Conservation (phyloP, 1,284 basidiomycete genomes). For the Schizophyllum commune region DNA sequence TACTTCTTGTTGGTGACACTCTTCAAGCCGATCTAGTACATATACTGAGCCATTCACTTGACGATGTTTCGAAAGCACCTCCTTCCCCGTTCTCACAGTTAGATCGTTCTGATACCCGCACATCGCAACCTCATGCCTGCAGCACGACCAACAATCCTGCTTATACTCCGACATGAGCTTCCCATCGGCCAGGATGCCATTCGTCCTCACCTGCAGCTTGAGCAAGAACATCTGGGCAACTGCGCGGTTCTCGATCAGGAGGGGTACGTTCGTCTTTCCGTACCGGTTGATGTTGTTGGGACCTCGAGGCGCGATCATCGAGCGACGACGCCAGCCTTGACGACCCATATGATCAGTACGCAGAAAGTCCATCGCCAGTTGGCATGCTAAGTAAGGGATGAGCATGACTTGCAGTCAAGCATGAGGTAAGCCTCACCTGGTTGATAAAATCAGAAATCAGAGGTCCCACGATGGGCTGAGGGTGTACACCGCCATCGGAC, state of each 20-base stretch:
- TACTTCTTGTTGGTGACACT: no score
- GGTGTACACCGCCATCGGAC: constrained; percentile 30
- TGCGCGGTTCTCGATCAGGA: constrained; percentile 59
- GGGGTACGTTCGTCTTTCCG: constrained; percentile 27
- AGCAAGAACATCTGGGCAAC: constrained; percentile 42
- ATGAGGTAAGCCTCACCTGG: constrained; percentile 13
- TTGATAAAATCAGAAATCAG: constrained; percentile 47
- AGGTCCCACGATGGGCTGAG: constrained; percentile 35
- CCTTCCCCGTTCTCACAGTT: constrained; percentile 48
- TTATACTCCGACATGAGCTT: constrained; percentile 51
- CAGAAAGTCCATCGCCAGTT: constrained; percentile 80
- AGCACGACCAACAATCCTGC: constrained; percentile 46
- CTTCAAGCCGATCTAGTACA: no score
- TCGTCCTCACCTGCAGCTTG: constrained; percentile 39
- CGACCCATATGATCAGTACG: constrained; percentile 56
- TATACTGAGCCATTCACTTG: constrained; percentile 37
- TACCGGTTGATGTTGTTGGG: constrained; percentile 49
- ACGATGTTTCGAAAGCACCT: constrained; percentile 51
- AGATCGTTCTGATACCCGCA: constrained; percentile 13
- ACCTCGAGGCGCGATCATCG: constrained; percentile 64
- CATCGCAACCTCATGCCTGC: constrained; percentile 41
- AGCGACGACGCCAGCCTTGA: constrained; percentile 44
- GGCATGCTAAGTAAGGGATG: constrained; percentile 33
- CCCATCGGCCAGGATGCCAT: constrained; percentile 47
- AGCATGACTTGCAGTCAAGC: background rate